Base-by-base conservation (phyloP, 306 rosid species). In the Rubus parviflorus region DNA sequence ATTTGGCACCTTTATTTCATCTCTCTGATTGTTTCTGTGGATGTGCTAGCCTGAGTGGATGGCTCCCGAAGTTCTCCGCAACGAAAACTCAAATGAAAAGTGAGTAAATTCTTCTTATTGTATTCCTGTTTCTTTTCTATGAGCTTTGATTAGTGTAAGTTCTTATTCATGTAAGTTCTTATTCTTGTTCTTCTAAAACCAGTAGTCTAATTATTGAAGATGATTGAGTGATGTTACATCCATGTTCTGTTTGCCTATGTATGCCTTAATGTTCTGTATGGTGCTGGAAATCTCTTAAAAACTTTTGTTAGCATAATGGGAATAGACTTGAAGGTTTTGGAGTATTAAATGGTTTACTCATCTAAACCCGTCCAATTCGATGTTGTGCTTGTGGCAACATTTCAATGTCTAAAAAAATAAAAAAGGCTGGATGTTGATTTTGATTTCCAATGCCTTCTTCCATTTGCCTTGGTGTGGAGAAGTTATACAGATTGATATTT, bases 31-130 rank as follows among this genome's bases (percentile, higher is more conserved):
- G 67, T 77, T 78, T 67, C 53, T 57, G 2, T 88, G 78, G 30
- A 42, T 75, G 38, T 85, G 74, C 75, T 85, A 96, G 99, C 99
- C 99, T 74, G 99, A 96, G 87, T 96, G 99, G 99, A 96, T 96
- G 99, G 97, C 99, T 54, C 99, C 98, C 23, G 99, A 95, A 83
- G 99, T 95, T 89, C 96, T 95, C 76, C 96, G 98, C 75, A 96
- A 96, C 22, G 99, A 96, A 71, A 97, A 97, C 81, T 96, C 99
- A 74, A 96, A 96, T 85, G 99, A 96, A 86, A 96, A 96, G 98
- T 92, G 83, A 90, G 88, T 74, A 40, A 42, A 23, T 22, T 75
- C 19, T 49, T 56, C 25, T 16, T 37, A 41, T 72, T 65, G 49
- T 61, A 16, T 49, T 52, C 45, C 2, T 70, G 38, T 43, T 57